Base-by-base conservation (phyloP, 176 grass and related monocot species). In the Bothriochloa decipiens region DNA sequence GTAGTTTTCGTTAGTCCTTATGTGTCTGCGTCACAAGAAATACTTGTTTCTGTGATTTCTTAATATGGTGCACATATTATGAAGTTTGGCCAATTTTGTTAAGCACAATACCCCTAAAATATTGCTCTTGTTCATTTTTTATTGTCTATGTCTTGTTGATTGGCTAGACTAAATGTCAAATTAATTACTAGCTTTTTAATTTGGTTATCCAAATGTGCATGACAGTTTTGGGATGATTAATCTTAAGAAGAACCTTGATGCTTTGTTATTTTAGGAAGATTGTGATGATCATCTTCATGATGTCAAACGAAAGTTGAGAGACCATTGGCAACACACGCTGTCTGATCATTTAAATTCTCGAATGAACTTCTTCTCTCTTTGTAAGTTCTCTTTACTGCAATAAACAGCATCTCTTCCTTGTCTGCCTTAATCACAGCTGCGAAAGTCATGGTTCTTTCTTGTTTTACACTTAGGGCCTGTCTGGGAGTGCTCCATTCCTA, bases 341-440 rank as follows among this genome's bases (percentile, higher is more conserved):
- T 83, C 87, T 3, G 37, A 43, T 83, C 47, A 86, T 18, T 87
- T 92, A 50, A 68, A 74, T 88, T 88, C 87, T 81, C 87, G 74
- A 78, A 74, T 89, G 75, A 80, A 65, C 70, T 92, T 91, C 65
- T 92, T 91, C 74, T 89, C 89, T 75, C 90, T 94, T 65, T 94
- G 92, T 94, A 87, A 90, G 89, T 88, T 42, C 11, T 74, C 40
- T 71, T 75, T 65, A 32, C 58, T 77, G 73, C 29, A 22, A 50
- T 70, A 77, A 62, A 50, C 9, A 71, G 0, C 18, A 78, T 46
- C 8, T 68, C 14, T 68, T 47, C 23, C 40, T 47, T 73, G 12
- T 50, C 11, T 77, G 45, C 46, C 40, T 77, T 68, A 7, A 33
- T 70, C 65, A 18, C 68, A 57, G 28, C 28, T 57, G 26, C 1